A percentile compares a stretch with the other conserved stretches of the same genome.
Conservation (phyloP, 2,329 filamentous ascomycete species). For the Ceratocystis smalleyi region DNA sequence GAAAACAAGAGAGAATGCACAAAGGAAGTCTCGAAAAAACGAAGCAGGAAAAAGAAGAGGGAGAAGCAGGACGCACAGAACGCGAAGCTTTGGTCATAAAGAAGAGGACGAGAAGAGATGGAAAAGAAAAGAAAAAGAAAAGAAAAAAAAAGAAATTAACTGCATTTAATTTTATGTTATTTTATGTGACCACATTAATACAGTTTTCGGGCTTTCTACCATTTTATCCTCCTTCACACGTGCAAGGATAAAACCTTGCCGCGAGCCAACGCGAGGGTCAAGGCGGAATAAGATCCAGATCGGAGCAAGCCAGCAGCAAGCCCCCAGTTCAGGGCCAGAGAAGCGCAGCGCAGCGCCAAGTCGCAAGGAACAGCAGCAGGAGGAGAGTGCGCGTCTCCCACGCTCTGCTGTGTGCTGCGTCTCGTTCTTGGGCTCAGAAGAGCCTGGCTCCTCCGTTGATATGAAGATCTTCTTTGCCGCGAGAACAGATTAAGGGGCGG, state of each 20-base stretch:
- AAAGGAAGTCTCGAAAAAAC: not conserved
- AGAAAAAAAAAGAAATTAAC: not conserved
- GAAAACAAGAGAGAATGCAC: not conserved
- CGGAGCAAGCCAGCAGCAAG: not conserved
- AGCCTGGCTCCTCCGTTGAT: not conserved
- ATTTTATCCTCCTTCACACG: not conserved
- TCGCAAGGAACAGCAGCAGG: too few relatives aligned
- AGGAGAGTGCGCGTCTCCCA: too few relatives aligned
- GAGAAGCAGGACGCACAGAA: not conserved
- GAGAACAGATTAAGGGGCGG: not conserved
- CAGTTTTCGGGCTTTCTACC: too few relatives aligned
- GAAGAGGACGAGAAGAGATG: not conserved
- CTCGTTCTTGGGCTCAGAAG: not conserved
- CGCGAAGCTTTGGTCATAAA: not conserved
- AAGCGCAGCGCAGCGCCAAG: too few relatives aligned
- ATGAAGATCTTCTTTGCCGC: not conserved
- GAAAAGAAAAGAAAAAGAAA: not conserved
- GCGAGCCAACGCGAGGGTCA: constrained; percentile 1
- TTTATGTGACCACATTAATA: not conserved
- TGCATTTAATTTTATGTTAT: not conserved
- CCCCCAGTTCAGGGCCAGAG: too few relatives aligned
- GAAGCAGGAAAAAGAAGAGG: not conserved
- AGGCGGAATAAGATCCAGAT: constrained; percentile 3
- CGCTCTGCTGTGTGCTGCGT: not conserved
- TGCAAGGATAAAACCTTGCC: not conserved